Evolutionary conservation across 768 basidiomycete genomes (phyloP).

Genomic region (Lentinula edodes): DNA sequence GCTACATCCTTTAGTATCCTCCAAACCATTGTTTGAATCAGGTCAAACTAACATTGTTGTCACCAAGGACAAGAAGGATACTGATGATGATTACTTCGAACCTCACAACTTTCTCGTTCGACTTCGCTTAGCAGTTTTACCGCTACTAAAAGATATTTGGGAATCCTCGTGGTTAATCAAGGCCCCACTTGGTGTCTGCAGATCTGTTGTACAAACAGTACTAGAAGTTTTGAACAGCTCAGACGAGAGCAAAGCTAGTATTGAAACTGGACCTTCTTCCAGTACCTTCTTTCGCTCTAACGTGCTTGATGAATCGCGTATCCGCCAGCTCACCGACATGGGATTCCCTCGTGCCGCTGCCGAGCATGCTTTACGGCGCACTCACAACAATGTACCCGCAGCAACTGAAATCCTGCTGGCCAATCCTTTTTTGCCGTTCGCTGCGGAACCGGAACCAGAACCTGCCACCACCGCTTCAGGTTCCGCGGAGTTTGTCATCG

Average conservation of each 20-base stretch:
- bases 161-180: constrained; percentile 74
- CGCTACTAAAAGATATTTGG: constrained; percentile 71
- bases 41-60: constrained; percentile 70
- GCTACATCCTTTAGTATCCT: constrained; percentile 68
- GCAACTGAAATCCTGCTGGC: constrained; percentile 85
- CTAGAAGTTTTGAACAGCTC: constrained; percentile 76
- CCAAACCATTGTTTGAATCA: constrained; percentile 80
- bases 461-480: constrained; percentile 21
- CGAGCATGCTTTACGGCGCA: constrained; percentile 76
- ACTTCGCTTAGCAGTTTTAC: constrained; percentile 65
- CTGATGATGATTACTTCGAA: constrained; percentile 76
- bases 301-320: constrained; percentile 64
- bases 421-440: constrained; percentile 67
- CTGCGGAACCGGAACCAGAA: constrained; percentile 56
- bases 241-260: constrained; percentile 57
- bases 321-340: constrained; percentile 90
- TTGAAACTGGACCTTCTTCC: constrained; percentile 21
- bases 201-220: constrained; percentile 69
- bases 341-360: constrained; percentile 90
- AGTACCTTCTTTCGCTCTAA: constrained; percentile 16
- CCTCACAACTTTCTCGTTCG: constrained; percentile 83
- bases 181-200: constrained; percentile 69
- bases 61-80: constrained; percentile 74
- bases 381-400: constrained; percentile 82
- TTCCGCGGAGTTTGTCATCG: constrained; percentile 13